phyloP scores from a whole-genome alignment of 345 rosid genomes.

The Sapria himalayana region DNA sequence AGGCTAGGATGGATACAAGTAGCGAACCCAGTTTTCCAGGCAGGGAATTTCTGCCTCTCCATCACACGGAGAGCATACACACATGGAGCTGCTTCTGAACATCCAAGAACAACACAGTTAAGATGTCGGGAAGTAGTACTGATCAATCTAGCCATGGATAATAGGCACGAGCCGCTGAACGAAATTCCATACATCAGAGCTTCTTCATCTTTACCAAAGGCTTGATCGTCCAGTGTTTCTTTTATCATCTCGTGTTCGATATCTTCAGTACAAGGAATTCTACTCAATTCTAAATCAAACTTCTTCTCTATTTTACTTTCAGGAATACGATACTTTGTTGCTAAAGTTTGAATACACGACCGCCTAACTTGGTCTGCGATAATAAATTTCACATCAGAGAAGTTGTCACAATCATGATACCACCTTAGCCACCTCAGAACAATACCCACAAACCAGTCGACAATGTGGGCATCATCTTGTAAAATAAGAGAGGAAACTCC shows the following conservation, averaged over 20 bases:
- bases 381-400: conserved; percentile 36
- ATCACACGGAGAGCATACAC: conserved; percentile 67
- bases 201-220: conserved; percentile 39
- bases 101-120: conserved; percentile 56
- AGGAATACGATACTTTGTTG: conserved; percentile 50
- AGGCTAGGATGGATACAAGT: conserved; percentile 67
- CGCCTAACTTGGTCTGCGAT: conserved; percentile 31
- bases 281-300: conserved; percentile 42
- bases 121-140: conserved; percentile 53
- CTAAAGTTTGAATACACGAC: conserved; percentile 80
- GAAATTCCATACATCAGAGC: conserved; percentile 44
- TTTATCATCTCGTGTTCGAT: conserved; percentile 24
- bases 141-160: conserved; percentile 52
- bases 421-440: conserved; percentile 49
- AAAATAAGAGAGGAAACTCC: conserved; percentile 27
- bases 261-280: conserved; percentile 32
- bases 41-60: conserved; percentile 88
- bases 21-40: conserved; percentile 83
- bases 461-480: conserved; percentile 48
- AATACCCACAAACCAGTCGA: conserved; percentile 70
- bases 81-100: conserved; percentile 41
- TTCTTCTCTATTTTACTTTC: conserved; percentile 50
- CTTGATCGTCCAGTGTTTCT: conserved; percentile 16
- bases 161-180: conserved; percentile 38
- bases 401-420: conserved; percentile 47